These are phyloP conservation scores for Penicillium sp. DNA, from an alignment of 2,329 filamentous ascomycete species.

Conservation along the genomic window DNA sequence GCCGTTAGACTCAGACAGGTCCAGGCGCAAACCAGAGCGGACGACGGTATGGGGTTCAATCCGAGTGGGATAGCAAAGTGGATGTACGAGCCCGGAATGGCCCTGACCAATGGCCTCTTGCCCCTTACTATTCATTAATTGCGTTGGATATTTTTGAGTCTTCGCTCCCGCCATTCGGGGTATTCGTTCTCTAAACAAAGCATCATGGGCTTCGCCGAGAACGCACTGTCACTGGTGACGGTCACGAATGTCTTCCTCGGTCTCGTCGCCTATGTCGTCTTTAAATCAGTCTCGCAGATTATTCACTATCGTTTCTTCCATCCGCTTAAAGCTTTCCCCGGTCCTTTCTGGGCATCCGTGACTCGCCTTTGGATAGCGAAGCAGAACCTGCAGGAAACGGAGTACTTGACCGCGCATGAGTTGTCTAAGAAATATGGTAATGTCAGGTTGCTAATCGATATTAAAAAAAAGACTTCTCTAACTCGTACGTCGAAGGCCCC, in stretches of 20 bases:
- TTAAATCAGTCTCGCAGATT: slow-evolving; percentile 35
- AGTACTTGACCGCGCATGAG: slow-evolving; percentile 43
- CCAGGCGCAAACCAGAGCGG: too few relatives aligned
- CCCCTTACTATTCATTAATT: slow-evolving; percentile 13
- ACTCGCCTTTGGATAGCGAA: slow-evolving; percentile 56
- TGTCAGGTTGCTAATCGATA: neutral
- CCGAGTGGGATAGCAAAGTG: neutral
- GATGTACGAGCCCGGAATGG: neutral
- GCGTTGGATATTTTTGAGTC: neutral
- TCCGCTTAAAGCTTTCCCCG: slow-evolving; percentile 53
- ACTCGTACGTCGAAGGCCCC: slow-evolving; percentile 41
- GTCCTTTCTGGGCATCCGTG: slow-evolving; percentile 55
- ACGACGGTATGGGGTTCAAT: neutral
- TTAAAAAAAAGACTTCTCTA: neutral
- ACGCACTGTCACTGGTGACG: slow-evolving; percentile 28
- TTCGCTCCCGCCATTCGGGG: neutral
- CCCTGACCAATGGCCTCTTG: slow-evolving; percentile 10
- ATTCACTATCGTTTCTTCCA: slow-evolving; percentile 51
- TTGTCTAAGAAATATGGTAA: slow-evolving; percentile 52
- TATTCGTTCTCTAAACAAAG: slow-evolving; percentile 3
- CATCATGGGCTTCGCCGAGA: slow-evolving; percentile 28
- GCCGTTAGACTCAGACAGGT: too few relatives aligned
- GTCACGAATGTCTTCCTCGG: slow-evolving; percentile 24
- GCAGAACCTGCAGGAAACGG: slow-evolving; percentile 50
- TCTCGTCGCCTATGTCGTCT: slow-evolving; percentile 22